Evolutionary conservation across 1,284 basidiomycete species (phyloP), one percentile per base, ranked within the genome.

Genomic region (Fomes fomentarius): DNA sequence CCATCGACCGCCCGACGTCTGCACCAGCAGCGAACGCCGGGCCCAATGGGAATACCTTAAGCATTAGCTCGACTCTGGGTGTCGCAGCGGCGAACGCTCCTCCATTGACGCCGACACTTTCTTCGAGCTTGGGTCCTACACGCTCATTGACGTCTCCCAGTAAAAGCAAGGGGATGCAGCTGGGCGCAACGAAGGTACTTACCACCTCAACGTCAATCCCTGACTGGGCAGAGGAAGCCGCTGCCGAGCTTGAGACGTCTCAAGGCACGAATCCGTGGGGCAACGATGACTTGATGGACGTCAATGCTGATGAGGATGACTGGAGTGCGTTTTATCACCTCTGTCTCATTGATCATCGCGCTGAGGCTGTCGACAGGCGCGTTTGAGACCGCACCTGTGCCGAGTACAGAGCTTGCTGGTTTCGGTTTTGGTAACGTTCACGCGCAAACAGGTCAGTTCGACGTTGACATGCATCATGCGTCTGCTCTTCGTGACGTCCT

Each of bases 251-350:
- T 25, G 79, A 71, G 19, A 52, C 50, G 31, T 34, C 54, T 17
- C 43, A 50, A 15, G 28, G 35, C 12, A n/a, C 40, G 6, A 84
- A 86, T 65, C 81, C 83, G 0, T 93, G 89, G 87, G 87, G 85
- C 4, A 78, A 71, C 45, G 85, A 84, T 25, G 91, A 96, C 70
- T 71, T 96, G 50, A 96, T 96, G 70, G 94, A 97, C 64, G 85
- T 97, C 9, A 88, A 94, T 67, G 93, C 91, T 1, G 94, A 97
- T 63, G 81, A 87, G 30, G 94, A 89, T 66, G 95, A 97, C 69
- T 97, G 95, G 95, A 90, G 93, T 91, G 93, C 89, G 93, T 90
- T 66, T 67, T 82, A 76, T 9, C 11, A 21, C 39, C 9, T 47
- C 28, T 34, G 3, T 41, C 43, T 63, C 15, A 2, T 19, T 19